Percentiles rank a stretch among this genome's conserved stretches.
Conservation (phyloP, 1,284 basidiomycete genomes). For the Coniferiporia weirii region DNA sequence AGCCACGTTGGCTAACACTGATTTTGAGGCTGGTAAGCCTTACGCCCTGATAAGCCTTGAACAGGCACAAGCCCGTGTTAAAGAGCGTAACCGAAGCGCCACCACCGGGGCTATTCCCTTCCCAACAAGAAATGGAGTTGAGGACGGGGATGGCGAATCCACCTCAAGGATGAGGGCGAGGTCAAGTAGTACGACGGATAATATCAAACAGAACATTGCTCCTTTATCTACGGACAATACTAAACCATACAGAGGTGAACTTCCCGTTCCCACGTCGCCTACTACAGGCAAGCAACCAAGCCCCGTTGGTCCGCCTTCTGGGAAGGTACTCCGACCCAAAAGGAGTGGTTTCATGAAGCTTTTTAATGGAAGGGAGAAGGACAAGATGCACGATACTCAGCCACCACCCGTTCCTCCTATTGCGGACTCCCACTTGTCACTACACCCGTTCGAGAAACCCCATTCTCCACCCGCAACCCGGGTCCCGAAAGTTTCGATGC, state of each 20-base stretch:
- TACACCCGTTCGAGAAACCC: background rate
- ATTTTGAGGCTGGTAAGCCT: slow-evolving; percentile 39
- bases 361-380: slow-evolving; percentile 55
- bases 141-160: slow-evolving; percentile 23
- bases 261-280: slow-evolving; percentile 1
- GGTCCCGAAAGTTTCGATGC: slow-evolving; percentile 18
- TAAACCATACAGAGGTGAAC: background rate
- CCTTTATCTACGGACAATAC: background rate
- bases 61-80: slow-evolving; percentile 61
- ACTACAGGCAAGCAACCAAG: slow-evolving; percentile 9
- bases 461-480: background rate
- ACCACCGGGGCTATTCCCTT: slow-evolving; percentile 27
- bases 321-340: slow-evolving; percentile 57
- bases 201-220: slow-evolving; percentile 32
- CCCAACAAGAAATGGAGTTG: slow-evolving; percentile 17
- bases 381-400: slow-evolving; percentile 32
- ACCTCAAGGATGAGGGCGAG: slow-evolving; percentile 40
- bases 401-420: slow-evolving; percentile 54
- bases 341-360: slow-evolving; percentile 79
- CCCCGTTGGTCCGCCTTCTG: slow-evolving; percentile 22
- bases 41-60: slow-evolving; percentile 69
- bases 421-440: slow-evolving; percentile 29
- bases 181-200: slow-evolving; percentile 55
- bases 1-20: slow-evolving; percentile 35
- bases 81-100: slow-evolving; percentile 47